Evolutionary conservation across 306 rosid species (phyloP).

Genomic region (Cucurbita pepo): DNA sequence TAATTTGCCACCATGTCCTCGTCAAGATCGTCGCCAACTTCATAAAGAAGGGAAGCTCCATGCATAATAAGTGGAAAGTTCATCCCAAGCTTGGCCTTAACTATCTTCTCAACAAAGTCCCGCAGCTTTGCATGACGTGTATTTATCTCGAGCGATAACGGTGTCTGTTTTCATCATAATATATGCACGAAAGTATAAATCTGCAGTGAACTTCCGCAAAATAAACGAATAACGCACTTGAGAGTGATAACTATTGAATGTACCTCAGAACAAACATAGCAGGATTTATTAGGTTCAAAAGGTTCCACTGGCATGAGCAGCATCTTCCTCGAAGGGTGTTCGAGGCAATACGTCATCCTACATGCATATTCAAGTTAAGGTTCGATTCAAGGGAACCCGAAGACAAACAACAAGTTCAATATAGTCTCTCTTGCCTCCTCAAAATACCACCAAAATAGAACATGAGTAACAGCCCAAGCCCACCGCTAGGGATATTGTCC

Average conservation of each 20-base stretch:
- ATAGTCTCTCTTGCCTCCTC: neutral
- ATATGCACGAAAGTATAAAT: neutral
- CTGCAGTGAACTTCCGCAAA: neutral
- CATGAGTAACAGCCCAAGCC: too few species aligned
- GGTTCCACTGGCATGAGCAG: slow-evolving; percentile 97
- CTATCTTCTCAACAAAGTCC: slow-evolving; percentile 76
- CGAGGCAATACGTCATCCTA: slow-evolving; percentile 96
- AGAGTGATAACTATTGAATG: neutral
- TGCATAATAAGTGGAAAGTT: slow-evolving; percentile 71
- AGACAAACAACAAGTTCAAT: neutral
- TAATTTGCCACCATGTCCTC: slow-evolving; percentile 56
- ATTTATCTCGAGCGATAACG: slow-evolving; percentile 71
- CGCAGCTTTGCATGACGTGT: slow-evolving; percentile 59
- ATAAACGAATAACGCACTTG: neutral
- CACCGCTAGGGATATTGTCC: too few species aligned
- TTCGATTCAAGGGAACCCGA: neutral
- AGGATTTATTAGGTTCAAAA: slow-evolving; percentile 78
- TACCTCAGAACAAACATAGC: slow-evolving; percentile 98
- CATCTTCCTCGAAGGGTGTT: slow-evolving; percentile 75
- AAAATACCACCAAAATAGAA: too few species aligned
- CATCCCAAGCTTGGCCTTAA: slow-evolving; percentile 87
- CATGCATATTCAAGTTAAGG: neutral
- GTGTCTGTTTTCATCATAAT: slow-evolving; percentile 45
- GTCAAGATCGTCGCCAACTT: slow-evolving; percentile 91
- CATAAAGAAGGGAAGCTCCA: slow-evolving; percentile 63